A percentile compares a stretch with the other conserved stretches of the same genome.
These are phyloP conservation scores for Bjerkandera adusta DNA, from an alignment of 1,284 basidiomycete genomes.

Conservation along the genomic window DNA sequence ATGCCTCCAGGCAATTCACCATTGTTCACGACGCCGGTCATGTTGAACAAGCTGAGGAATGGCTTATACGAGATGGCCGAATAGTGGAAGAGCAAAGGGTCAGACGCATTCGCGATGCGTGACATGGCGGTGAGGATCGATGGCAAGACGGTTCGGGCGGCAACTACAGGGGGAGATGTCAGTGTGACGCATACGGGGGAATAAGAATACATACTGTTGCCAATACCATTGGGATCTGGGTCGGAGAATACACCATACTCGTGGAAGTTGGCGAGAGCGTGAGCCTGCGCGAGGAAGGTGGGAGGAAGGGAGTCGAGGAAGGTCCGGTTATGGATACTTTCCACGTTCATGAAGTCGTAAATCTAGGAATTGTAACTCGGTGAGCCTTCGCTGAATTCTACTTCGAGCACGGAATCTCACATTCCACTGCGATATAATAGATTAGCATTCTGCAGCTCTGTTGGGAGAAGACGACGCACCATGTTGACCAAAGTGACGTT, in stretches of 20 bases:
- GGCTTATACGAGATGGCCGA: slow-evolving; percentile 52
- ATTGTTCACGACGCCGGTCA: slow-evolving; percentile 37
- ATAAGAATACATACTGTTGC: slow-evolving; percentile 17
- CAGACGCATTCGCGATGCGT: slow-evolving; percentile 39
- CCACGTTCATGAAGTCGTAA: slow-evolving; percentile 50
- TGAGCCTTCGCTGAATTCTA: neutral
- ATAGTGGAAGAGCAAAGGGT: slow-evolving; percentile 41
- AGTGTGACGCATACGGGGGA: neutral
- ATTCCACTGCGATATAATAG: slow-evolving; percentile 32
- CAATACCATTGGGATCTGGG: slow-evolving; percentile 35
- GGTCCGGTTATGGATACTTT: slow-evolving; percentile 42
- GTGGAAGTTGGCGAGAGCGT: slow-evolving; percentile 48
- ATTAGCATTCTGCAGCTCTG: slow-evolving; percentile 1
- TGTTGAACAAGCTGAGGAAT: slow-evolving; percentile 51
- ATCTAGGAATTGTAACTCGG: slow-evolving; percentile 26
- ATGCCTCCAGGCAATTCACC: slow-evolving; percentile 32
- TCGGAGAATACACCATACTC: slow-evolving; percentile 46
- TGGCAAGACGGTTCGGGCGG: slow-evolving; percentile 42
- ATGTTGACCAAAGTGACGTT: slow-evolving; percentile 41
- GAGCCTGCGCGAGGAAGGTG: slow-evolving; percentile 36
- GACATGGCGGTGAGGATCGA: slow-evolving; percentile 40
- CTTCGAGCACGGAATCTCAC: slow-evolving; percentile 19
- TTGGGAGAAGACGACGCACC: slow-evolving; percentile 21
- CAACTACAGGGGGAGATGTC: slow-evolving; percentile 31
- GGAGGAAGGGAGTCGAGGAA: slow-evolving; percentile 31